A percentile compares a stretch with the other conserved stretches of the same genome.
phyloP scores from a whole-genome alignment of 140 eudicot species.

The Cichorium intybus region DNA sequence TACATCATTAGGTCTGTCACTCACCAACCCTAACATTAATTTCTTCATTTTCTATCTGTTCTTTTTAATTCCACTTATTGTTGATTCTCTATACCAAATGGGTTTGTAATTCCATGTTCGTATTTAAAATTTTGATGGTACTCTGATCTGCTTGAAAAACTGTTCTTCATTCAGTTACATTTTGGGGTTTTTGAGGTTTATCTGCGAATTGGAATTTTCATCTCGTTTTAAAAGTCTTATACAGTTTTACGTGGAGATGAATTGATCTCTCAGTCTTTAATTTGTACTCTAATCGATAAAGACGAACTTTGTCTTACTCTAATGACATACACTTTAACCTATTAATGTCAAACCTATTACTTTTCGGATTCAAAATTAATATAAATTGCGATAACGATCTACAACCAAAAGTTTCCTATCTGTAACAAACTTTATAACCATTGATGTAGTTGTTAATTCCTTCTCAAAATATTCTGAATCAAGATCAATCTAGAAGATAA shows the following conservation, averaged over 20 bases:
- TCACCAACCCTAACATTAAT: constrained; percentile 11
- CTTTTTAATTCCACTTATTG: background rate
- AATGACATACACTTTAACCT: background rate
- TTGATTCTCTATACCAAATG: background rate
- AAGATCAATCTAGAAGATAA: background rate
- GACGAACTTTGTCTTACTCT: background rate
- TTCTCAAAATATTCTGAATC: background rate
- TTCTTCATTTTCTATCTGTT: background rate
- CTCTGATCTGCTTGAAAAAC: background rate
- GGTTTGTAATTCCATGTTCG: background rate
- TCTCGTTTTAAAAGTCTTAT: no score
- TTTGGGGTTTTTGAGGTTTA: constrained; percentile 16
- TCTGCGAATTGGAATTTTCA: background rate
- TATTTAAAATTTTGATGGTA: background rate
- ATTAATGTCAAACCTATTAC: constrained; percentile 6
- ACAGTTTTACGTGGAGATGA: background rate
- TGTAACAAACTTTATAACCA: background rate
- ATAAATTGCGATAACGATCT: background rate
- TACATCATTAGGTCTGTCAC: constrained; percentile 71
- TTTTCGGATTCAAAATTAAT: background rate
- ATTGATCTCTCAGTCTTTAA: background rate
- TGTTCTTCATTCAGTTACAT: background rate
- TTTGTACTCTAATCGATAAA: constrained; percentile 2
- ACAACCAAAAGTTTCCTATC: background rate
- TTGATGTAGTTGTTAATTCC: background rate